Evolutionary conservation across 1,284 basidiomycete species (phyloP), one percentile per base, ranked within the genome.

Genomic region (Nidula niveotomentosa): DNA sequence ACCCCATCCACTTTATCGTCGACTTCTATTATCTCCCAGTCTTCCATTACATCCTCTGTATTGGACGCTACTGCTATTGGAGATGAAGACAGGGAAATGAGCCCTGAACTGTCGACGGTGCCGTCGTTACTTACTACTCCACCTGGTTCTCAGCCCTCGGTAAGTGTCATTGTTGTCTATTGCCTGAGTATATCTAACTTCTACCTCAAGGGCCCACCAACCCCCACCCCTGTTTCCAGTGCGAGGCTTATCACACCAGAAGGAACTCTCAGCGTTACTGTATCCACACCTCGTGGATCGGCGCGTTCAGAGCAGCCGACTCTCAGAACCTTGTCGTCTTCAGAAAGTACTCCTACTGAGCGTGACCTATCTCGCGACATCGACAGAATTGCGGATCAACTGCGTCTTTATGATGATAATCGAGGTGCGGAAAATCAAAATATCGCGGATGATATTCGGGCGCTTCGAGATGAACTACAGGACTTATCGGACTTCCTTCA

Each of bases 291-390:
- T 1, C 76, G 77, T n/a, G 81, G 80, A 10, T 77, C 81, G 55
- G 71, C 66, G 0, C 84, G 82, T 1, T 88, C 89, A 0, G 80
- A 84, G 18, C 77, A 75, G 52, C 79, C 81, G 1, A 75, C 70
- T 48, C 61, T 87, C n/a, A 72, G 77, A 47, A 88, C 87, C 0
- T 67, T 81, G 17, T 69, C 74, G 7, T 59, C 83, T 7, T 66
- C 71, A 0, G 60, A 65, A 43, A 72, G 75, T 54, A 60, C 64
- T 65, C 58, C 74, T 18, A 68, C 69, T 9, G 65, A 73, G 68
- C 62, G 78, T 68, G 66, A 81, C 76, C 55, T 88, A 49, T 80
- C 78, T 3, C 76, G 81, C n/a, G 89, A 91, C 60, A 76, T 93
- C 23, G 84, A 86, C 59, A 75, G 80, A 7, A 68, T 93, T 9